These are phyloP conservation scores for Agapanthus africanus DNA, from an alignment of 106 monocot species.

Conservation along the genomic window DNA sequence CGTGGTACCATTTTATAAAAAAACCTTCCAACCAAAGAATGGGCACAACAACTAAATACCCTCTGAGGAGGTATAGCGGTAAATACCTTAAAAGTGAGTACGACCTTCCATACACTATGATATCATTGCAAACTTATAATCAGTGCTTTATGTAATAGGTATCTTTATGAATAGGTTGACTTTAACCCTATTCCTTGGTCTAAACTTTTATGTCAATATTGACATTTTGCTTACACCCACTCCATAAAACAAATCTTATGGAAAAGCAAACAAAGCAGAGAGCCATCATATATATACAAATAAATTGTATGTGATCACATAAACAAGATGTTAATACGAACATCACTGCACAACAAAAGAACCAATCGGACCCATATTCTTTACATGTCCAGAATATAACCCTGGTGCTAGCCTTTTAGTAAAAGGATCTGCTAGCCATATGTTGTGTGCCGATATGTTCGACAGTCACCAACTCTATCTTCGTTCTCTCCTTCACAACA, in stretches of 20 bases:
- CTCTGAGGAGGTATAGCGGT: background rate
- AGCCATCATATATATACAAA: slow-evolving; percentile 1
- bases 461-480: background rate
- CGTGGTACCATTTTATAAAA: background rate
- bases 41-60: background rate
- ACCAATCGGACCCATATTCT: background rate
- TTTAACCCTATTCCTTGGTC: too few species aligned
- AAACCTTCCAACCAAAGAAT: background rate
- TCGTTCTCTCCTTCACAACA: background rate
- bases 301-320: background rate
- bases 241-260: too few species aligned
- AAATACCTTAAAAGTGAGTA: background rate
- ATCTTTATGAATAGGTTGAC: slow-evolving; percentile 4
- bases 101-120: background rate
- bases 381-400: too few species aligned
- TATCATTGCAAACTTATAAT: background rate
- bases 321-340: background rate
- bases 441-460: slow-evolving; percentile 6
- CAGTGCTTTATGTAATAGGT: background rate
- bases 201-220: too few species aligned
- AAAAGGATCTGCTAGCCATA: background rate
- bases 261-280: background rate
- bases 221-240: too few species aligned
- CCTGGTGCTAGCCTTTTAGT: too few species aligned
- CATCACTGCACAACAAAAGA: slow-evolving; percentile 2